Conservation (phyloP, 2,329 filamentous ascomycete species). For the Aspergillus cejpii region DNA sequence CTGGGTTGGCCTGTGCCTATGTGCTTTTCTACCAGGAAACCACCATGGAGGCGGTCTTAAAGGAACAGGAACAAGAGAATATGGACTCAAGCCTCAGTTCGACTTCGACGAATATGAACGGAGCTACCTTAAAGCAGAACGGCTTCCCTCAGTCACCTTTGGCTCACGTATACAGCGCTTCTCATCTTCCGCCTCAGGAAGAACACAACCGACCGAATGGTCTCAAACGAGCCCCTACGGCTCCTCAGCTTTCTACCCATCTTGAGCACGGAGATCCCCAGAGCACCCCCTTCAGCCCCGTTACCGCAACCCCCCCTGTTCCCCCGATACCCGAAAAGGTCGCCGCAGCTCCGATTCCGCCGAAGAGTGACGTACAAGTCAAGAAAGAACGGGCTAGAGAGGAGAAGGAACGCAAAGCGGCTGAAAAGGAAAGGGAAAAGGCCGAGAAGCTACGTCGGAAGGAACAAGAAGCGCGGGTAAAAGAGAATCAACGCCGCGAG, state of each 20-base stretch:
- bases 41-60: constrained; percentile 59
- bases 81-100: constrained; percentile 35
- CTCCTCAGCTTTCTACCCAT: constrained; percentile 44
- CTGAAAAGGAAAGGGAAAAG: constrained; percentile 46
- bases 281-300: constrained; percentile 1
- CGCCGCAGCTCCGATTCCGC: background rate
- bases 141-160: constrained; percentile 29
- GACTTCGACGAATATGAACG: constrained; percentile 48
- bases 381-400: constrained; percentile 60
- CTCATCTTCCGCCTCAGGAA: constrained; percentile 30
- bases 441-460: constrained; percentile 52
- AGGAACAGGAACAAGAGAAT: constrained; percentile 78
- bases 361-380: constrained; percentile 56
- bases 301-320: constrained; percentile 14
- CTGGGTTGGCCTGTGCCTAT: constrained; percentile 87
- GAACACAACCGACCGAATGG: constrained; percentile 31
- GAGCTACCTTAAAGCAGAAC: constrained; percentile 27
- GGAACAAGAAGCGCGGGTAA: constrained; percentile 48
- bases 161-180: constrained; percentile 37
- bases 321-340: constrained; percentile 22
- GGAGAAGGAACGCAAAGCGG: constrained; percentile 52
- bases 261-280: constrained; percentile 27
- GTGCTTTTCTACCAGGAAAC: constrained; percentile 97
- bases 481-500: constrained; percentile 47
- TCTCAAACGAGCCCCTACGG: constrained; percentile 37